Evolutionary conservation across 2,329 filamentous ascomycete species (phyloP).

Genomic region (Blumeriella jaapii): DNA sequence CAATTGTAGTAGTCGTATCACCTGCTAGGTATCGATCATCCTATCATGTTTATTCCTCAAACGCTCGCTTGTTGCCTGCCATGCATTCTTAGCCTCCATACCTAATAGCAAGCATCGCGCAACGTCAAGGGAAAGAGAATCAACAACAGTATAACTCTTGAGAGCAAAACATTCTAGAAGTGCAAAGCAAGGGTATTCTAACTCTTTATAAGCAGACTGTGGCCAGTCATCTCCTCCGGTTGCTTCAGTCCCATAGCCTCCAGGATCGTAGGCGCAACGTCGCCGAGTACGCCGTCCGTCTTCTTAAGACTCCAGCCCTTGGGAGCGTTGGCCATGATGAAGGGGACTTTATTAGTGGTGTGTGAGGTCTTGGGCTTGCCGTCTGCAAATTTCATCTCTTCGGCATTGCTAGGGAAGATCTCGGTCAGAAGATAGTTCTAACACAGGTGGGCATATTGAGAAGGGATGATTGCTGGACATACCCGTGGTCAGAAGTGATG

Average conservation of each 20-base stretch:
- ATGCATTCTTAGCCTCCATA: slow-evolving; percentile 13
- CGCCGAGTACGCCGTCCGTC: slow-evolving; percentile 75
- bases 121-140: too few relatives aligned
- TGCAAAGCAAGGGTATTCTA: slow-evolving; percentile 20
- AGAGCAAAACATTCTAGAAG: slow-evolving; percentile 4
- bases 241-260: slow-evolving; percentile 83
- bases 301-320: slow-evolving; percentile 75
- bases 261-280: slow-evolving; percentile 91
- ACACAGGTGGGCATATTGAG: neutral
- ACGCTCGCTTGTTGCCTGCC: slow-evolving; percentile 24
- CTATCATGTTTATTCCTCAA: slow-evolving; percentile 18
- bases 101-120: too few relatives aligned
- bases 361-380: slow-evolving; percentile 97
- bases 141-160: too few relatives aligned
- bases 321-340: slow-evolving; percentile 96
- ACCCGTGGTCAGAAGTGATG: slow-evolving; percentile 91
- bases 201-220: slow-evolving; percentile 68
- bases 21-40: too few relatives aligned
- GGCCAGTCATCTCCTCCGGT: slow-evolving; percentile 85
- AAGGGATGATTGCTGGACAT: slow-evolving; percentile 24
- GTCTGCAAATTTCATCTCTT: slow-evolving; percentile 96
- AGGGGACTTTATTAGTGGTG: slow-evolving; percentile 95
- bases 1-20: too few relatives aligned
- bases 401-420: slow-evolving; percentile 52
- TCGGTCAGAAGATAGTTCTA: slow-evolving; percentile 13